Evolutionary conservation across 2,329 filamentous ascomycete genomes (phyloP), one percentile per base, ranked within the genome.

Genomic region (Thelonectria discophora): DNA sequence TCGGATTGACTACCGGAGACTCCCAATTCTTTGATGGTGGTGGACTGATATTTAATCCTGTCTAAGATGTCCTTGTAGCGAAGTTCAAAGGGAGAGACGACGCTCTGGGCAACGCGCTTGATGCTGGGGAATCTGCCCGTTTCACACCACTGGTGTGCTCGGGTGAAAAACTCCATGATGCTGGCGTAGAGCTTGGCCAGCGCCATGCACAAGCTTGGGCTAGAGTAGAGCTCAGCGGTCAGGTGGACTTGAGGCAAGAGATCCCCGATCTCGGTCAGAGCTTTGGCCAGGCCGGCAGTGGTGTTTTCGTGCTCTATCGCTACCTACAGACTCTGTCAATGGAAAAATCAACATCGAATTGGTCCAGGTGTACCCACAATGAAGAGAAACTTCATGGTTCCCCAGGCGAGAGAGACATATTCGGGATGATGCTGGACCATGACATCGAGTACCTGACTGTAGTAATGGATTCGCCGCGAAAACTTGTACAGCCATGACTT

Each of bases 51-150:
- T 15, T 40, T 21, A 13, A 56, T 56, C 9, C 32, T 18, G 18
- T 40, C 21, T 13, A 56, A 9, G 3, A 56, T 56, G n/a, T 56
- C 53, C 15, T 49, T 24, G 34, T 56, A 55, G 11, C 53, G 32
- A 1, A 55, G 53, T n/a, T 55, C 53, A 15, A 49, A 30, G 9
- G 53, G 45, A 3, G 37, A 34, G 3, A 24, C 30, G 8, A 55
- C 40, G 17, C 52, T 55, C 15, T 55, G 52, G n/a, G 39, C 5
- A 7, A 55, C 20, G 17, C 39, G 40, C 8, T 55, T 55, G 15
- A 55, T 17, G 17, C 8, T 55, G 3, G 37, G 13, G 37, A 39
- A n/a, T 9, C 37, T 12, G 17, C 52, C 18, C 18, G 34, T 43
- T 24, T 55, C 17, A 32, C 27, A 47, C 52, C 52, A 55, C 13